These are phyloP conservation scores for Saccharomycopsis sp. DNA, from an alignment of 805 yeast species.

Conservation along the genomic window DNA sequence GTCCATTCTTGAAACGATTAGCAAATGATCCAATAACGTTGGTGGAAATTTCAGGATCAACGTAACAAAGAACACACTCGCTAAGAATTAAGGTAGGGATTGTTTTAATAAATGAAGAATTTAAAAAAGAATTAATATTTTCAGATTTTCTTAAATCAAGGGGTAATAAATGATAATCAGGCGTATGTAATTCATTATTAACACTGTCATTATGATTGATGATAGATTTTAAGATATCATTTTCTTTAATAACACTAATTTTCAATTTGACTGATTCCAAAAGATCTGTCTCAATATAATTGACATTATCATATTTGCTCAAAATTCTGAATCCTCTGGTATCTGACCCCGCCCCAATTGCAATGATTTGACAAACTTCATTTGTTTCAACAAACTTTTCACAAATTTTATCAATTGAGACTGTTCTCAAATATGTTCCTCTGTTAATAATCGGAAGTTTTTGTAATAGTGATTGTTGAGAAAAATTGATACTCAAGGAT, in stretches of 20 bases:
- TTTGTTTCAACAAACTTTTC: constrained; percentile 25
- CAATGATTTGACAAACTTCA: constrained; percentile 37
- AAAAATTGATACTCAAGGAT: constrained; percentile 18
- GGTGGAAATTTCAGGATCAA: constrained; percentile 40
- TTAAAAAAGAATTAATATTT: constrained; percentile 15
- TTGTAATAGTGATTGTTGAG: constrained; percentile 22
- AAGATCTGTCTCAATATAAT: constrained; percentile 57
- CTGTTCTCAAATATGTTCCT: constrained; percentile 47
- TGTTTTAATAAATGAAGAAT: constrained; percentile 19
- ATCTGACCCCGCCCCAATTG: constrained; percentile 78
- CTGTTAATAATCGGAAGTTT: constrained; percentile 52
- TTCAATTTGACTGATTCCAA: constrained; percentile 42
- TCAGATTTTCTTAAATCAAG: constrained; percentile 38
- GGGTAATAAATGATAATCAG: constrained; percentile 42
- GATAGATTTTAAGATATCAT: constrained; percentile 20
- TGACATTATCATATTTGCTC: constrained; percentile 24
- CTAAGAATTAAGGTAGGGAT: constrained; percentile 54
- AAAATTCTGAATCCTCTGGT: constrained; percentile 51
- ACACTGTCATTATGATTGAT: not conserved
- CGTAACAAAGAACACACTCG: constrained; percentile 71
- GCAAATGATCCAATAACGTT: constrained; percentile 35
- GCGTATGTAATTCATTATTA: constrained; percentile 24
- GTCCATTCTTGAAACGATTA: constrained; percentile 20
- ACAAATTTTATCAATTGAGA: constrained; percentile 33
- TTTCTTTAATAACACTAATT: constrained; percentile 37